Evolutionary conservation across 768 basidiomycete species (phyloP).

Genomic region (Phylloporus sp.): DNA sequence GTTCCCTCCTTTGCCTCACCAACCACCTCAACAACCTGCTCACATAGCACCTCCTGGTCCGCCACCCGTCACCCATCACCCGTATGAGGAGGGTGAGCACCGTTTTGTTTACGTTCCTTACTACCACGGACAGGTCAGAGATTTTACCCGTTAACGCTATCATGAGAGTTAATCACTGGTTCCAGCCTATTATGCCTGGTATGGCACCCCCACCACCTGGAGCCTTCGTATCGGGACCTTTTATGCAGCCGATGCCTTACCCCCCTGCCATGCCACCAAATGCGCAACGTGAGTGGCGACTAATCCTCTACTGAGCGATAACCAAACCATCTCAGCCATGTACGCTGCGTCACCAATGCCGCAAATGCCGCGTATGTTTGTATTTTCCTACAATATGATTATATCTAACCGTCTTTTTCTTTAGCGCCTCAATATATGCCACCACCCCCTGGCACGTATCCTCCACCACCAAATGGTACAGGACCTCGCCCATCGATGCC

Average conservation of each 20-base stretch:
- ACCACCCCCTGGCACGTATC: constrained; percentile 72
- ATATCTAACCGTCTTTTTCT: constrained; percentile 4
- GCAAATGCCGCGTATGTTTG: constrained; percentile 78
- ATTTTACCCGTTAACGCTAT: not conserved
- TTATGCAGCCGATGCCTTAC: constrained; percentile 84
- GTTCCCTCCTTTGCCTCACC: constrained; percentile 63
- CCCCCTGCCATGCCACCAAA: constrained; percentile 77
- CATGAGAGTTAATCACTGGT: constrained; percentile 3
- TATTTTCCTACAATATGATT: not conserved
- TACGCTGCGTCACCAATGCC: constrained; percentile 79
- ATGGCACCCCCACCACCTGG: constrained; percentile 80
- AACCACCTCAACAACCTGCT: constrained; percentile 60
- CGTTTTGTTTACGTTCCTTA: constrained; percentile 77
- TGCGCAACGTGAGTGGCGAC: constrained; percentile 41
- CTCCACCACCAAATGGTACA: constrained; percentile 72
- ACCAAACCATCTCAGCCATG: constrained; percentile 51
- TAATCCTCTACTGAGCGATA: not conserved
- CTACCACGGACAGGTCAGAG: constrained; percentile 70
- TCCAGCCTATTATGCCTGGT: constrained; percentile 78
- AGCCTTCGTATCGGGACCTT: constrained; percentile 73
- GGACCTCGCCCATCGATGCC: constrained; percentile 86
- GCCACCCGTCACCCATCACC: constrained; percentile 65
- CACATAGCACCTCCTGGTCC: constrained; percentile 67
- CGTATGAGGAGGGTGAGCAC: constrained; percentile 76
- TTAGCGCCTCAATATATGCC: constrained; percentile 76